Base-by-base conservation (phyloP, 1,139 yeast genomes). In the Lodderomyces pseudojiufengensis region DNA sequence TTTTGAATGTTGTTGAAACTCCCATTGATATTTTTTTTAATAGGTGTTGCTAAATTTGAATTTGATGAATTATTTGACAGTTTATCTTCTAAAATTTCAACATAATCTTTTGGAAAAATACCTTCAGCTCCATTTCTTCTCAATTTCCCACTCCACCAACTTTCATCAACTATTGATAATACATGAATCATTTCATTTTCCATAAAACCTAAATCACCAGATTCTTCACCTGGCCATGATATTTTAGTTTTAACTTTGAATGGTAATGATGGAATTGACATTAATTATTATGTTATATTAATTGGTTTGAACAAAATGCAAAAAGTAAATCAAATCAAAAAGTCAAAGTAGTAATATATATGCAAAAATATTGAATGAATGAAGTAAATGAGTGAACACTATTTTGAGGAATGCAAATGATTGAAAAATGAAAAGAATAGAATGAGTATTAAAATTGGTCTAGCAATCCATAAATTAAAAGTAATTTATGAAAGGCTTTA, bases 101-200 rank as follows among this genome's bases (percentile, higher is more conserved):
- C 97, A 54, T 84, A 90, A 51, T 88, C 92, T 35, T 80, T 74
- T 1, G 97, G 97, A 51, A 92, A 90, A 36, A 79, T 71, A 0
- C 98, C 98, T 32, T 80, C 79, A 44, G 85, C 79, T 46, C 80
- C 84, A 62, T 87, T 88, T 51, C 97, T 71, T 46, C 80, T 66
- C 40, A 90, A 71, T 44, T 74, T 70, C 1, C 98, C 98, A 51
- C 78, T 84, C 84, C 94, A 88, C 95, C 95, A 87, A 51, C 82
- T 80, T 15, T 95, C 95, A 53, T 90, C 95, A 7, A 92, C 88
- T 3, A 81, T 65, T 47, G 81, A 73, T 31, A 78, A 70, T 5
- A 92, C 95, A 45, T 88, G 95, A 49, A 92, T 84, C 33, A 85
- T 64, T 55, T 92, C 97, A 38, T 95, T 95, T 61, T 92, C 97